These are phyloP conservation scores for Pseudogymnoascus sp. DNA, from an alignment of 2,329 filamentous ascomycete species.

Conservation along the genomic window DNA sequence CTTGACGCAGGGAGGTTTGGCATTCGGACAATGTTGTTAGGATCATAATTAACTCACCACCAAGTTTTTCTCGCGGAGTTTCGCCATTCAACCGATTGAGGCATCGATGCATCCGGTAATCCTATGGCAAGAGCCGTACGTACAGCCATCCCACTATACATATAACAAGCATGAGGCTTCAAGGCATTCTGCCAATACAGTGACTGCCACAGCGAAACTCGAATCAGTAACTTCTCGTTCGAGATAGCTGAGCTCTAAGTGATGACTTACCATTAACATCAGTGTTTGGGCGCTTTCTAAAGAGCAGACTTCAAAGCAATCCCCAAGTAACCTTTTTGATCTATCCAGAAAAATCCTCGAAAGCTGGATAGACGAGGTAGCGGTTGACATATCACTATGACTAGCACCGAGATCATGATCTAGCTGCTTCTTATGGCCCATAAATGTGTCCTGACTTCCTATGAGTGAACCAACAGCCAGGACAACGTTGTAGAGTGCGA, in stretches of 20 bases:
- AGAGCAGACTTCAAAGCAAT: not conserved
- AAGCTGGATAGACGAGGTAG: not conserved
- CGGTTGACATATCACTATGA: not conserved
- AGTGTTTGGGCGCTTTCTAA: not conserved
- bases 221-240: not conserved
- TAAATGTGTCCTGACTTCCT: not conserved
- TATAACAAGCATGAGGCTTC: conserved; percentile 32
- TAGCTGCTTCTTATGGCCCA: not conserved
- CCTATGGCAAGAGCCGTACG: conserved; percentile 32
- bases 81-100: not conserved
- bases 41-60: not conserved
- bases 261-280: not conserved
- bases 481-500: not conserved
- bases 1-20: not conserved
- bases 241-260: not conserved
- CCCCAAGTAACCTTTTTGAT: not conserved
- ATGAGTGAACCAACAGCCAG: not conserved
- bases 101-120: conserved; percentile 21
- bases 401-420: not conserved
- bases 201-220: conserved; percentile 16
- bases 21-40: not conserved
- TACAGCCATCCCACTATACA: conserved; percentile 33
- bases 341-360: not conserved
- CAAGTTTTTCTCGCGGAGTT: not conserved
- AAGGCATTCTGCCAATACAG: conserved; percentile 32